Conservation (phyloP, 768 basidiomycete genomes). For the Terana coerulea region DNA sequence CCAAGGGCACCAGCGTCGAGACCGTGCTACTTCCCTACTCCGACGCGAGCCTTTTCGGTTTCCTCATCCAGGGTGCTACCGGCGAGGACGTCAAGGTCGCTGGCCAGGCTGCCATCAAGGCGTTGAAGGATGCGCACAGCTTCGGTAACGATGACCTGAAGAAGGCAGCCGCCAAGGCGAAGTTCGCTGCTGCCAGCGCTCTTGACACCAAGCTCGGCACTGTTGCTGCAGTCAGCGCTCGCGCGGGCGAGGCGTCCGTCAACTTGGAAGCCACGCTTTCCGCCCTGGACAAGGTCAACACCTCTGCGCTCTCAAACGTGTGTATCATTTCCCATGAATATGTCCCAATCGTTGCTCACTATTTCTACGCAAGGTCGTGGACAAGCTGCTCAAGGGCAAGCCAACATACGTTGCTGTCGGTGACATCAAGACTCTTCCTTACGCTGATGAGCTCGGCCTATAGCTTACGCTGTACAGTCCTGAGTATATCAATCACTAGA, state of each 20-base stretch:
- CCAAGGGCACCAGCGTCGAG: constrained; percentile 60
- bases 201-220: constrained; percentile 70
- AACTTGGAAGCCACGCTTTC: constrained; percentile 55
- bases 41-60: constrained; percentile 84
- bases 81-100: constrained; percentile 62
- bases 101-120: constrained; percentile 63
- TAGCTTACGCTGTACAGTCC: constrained; percentile 31
- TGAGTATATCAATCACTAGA: background rate
- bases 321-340: constrained; percentile 15
- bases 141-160: constrained; percentile 63
- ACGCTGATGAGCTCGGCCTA: constrained; percentile 80
- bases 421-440: constrained; percentile 71
- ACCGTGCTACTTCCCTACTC: constrained; percentile 85
- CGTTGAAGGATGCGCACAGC: constrained; percentile 47
- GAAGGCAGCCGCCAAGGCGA: constrained; percentile 83
- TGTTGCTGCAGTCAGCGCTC: constrained; percentile 54
- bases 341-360: background rate
- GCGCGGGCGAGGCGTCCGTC: constrained; percentile 40
- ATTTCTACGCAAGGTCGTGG: constrained; percentile 45
- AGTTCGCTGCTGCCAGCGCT: constrained; percentile 71
- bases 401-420: constrained; percentile 89
- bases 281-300: constrained; percentile 66
- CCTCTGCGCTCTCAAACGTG: constrained; percentile 69
- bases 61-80: constrained; percentile 71
- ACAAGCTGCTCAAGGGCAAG: constrained; percentile 65